Conservation (phyloP, 768 basidiomycete genomes). For the Suillus sp. region DNA sequence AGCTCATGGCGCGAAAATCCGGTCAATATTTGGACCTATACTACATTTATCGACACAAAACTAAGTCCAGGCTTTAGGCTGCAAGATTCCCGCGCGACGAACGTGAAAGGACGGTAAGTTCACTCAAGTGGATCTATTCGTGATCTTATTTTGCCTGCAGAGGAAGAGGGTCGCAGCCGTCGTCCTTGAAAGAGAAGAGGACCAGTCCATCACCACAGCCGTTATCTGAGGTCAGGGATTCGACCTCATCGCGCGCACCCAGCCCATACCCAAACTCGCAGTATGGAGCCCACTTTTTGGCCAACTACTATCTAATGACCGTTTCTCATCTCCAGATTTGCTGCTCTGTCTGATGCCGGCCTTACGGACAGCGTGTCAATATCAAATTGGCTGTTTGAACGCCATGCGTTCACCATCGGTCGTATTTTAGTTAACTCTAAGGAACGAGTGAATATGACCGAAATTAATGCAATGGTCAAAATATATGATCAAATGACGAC, state of each 20-base stretch:
- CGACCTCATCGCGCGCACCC: neutral
- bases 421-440: neutral
- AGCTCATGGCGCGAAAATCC: neutral
- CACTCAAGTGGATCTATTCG: neutral
- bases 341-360: neutral
- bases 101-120: neutral
- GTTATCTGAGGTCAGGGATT: neutral
- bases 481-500: slow-evolving; percentile 2
- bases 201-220: neutral
- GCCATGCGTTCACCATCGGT: neutral
- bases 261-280: neutral
- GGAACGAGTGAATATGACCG: neutral
- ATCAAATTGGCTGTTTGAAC: slow-evolving; percentile 10
- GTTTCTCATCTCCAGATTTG: neutral
- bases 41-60: too few species aligned
- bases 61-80: neutral
- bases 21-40: neutral
- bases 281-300: neutral
- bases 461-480: neutral
- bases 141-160: neutral
- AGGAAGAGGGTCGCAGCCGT: neutral
- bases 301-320: neutral
- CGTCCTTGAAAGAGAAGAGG: neutral
- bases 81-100: too few species aligned
- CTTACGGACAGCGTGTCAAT: neutral